Percentiles rank a stretch among this genome's conserved stretches.
Conservation (phyloP, 768 basidiomycete genomes). For the Kwoniella mangroviensis region DNA sequence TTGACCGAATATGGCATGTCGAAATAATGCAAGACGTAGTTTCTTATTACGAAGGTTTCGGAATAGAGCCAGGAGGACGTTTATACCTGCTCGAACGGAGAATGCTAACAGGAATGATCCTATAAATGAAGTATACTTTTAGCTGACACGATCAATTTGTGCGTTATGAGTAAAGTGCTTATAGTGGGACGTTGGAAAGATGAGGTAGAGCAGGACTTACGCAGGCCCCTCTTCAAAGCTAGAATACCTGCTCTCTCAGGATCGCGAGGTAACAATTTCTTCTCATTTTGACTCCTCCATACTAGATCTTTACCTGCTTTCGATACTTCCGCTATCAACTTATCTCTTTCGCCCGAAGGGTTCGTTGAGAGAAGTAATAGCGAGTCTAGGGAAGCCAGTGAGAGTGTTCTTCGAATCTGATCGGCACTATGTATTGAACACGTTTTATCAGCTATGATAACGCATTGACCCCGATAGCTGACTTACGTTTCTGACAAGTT, state of each 20-base stretch:
- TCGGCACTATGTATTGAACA: constrained; percentile 42
- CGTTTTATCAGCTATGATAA: background rate
- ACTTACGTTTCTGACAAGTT: constrained; percentile 57
- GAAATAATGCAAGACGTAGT: constrained; percentile 69
- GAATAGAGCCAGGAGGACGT: constrained; percentile 76
- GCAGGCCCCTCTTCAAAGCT: constrained; percentile 47
- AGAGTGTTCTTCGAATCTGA: constrained; percentile 56
- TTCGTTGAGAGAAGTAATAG: constrained; percentile 44
- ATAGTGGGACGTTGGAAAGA: background rate
- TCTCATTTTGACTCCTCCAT: constrained; percentile 51
- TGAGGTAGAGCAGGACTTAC: constrained; percentile 30
- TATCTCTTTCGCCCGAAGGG: constrained; percentile 33
- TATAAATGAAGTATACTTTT: constrained; percentile 51
- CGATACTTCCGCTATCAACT: constrained; percentile 41
- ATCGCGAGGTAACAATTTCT: constrained; percentile 49
- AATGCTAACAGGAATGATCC: constrained; percentile 83
- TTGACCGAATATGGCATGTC: constrained; percentile 79
- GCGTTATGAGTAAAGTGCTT: no score
- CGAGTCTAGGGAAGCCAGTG: constrained; percentile 53
- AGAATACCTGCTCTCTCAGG: constrained; percentile 54
- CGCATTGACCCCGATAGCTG: constrained; percentile 4
- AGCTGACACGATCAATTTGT: background rate
- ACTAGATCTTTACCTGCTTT: constrained; percentile 50
- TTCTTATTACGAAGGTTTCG: constrained; percentile 68
- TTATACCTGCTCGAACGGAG: constrained; percentile 79